A percentile compares a stretch with the other conserved stretches of the same genome.
These are phyloP conservation scores for Talaromyces marneffei DNA, from an alignment of 2,329 filamentous ascomycete species.

Conservation along the genomic window DNA sequence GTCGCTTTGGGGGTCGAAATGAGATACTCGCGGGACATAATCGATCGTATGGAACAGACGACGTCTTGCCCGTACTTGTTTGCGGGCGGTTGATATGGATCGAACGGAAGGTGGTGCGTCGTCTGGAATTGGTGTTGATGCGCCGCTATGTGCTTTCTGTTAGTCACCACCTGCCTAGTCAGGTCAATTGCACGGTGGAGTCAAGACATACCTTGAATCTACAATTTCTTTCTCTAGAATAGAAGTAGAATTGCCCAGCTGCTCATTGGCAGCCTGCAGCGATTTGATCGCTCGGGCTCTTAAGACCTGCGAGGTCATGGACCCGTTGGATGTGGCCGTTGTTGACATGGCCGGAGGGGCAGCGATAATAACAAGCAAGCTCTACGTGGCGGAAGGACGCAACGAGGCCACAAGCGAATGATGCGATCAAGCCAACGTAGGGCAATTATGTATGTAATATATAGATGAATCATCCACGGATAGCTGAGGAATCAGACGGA, in stretches of 20 bases:
- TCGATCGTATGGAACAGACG: constrained; percentile 90
- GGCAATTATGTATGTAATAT: not conserved
- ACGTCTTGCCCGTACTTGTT: constrained; percentile 72
- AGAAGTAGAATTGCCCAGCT: not conserved
- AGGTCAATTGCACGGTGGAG: not conserved
- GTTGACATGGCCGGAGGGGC: constrained; percentile 10
- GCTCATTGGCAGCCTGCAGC: constrained; percentile 10
- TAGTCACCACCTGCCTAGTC: not conserved
- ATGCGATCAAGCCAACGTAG: not conserved
- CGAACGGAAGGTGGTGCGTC: constrained; percentile 92
- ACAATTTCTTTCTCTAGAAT: constrained; percentile 1
- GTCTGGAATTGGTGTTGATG: constrained; percentile 42
- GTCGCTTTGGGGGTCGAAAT: constrained; percentile 89
- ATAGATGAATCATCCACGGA: not conserved
- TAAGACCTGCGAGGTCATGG: constrained; percentile 13
- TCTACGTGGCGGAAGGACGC: not conserved
- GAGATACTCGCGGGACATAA: constrained; percentile 82
- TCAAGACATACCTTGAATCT: not conserved
- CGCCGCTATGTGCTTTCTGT: constrained; percentile 2
- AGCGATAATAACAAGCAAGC: not conserved
- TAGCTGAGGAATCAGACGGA: not conserved
- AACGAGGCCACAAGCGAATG: not conserved
- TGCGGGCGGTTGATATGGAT: constrained; percentile 76
- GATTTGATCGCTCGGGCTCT: constrained; percentile 11
- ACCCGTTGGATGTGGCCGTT: constrained; percentile 13